phyloP scores from a whole-genome alignment of 106 monocot species.

The Platanthera zijinensis region DNA sequence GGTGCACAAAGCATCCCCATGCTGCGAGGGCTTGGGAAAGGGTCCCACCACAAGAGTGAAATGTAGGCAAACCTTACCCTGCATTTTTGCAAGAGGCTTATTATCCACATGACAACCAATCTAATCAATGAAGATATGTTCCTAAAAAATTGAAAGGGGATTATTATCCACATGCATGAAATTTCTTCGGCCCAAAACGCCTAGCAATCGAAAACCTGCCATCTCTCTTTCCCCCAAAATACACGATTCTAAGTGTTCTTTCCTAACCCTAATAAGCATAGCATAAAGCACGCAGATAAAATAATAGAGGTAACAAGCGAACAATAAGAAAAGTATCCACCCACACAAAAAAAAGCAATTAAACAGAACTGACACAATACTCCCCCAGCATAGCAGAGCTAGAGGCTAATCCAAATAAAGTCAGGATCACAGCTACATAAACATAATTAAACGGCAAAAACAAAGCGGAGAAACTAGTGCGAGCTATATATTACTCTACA shows the following conservation, averaged over 20 bases:
- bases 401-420: not conserved
- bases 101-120: too few relatives aligned
- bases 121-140: too few relatives aligned
- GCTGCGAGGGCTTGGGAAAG: too few relatives aligned
- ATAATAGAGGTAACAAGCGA: not conserved
- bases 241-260: not conserved
- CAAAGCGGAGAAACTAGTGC: not conserved
- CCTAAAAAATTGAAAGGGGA: too few relatives aligned
- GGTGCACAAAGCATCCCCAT: too few relatives aligned
- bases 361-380: not conserved
- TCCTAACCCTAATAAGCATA: not conserved
- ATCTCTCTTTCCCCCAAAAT: too few relatives aligned
- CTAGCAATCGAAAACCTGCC: too few relatives aligned
- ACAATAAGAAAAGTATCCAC: not conserved
- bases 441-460: not conserved
- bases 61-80: too few relatives aligned
- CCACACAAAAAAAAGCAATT: not conserved
- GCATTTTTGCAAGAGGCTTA: too few relatives aligned
- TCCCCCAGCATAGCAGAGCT: not conserved
- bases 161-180: too few relatives aligned
- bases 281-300: not conserved
- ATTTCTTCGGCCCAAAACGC: too few relatives aligned
- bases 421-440: not conserved
- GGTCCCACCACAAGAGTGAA: too few relatives aligned
- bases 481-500: slow-evolving; percentile 9